phyloP scores from a whole-genome alignment of 352 stramenopile genomes.

The Detonula confervacea region DNA sequence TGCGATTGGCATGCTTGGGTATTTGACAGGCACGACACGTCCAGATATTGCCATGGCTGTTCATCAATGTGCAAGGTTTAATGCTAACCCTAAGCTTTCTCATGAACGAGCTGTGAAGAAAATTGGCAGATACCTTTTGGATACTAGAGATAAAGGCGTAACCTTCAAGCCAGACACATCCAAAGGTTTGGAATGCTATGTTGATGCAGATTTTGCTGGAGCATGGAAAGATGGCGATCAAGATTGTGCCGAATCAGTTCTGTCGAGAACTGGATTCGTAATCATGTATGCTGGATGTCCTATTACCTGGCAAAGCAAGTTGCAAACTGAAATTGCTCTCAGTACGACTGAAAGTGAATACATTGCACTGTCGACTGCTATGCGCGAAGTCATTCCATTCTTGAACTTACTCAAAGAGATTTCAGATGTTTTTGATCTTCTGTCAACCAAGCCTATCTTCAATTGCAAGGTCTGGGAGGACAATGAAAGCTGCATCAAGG shows the following conservation, averaged over 20 bases:
- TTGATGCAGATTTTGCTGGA: conserved; percentile 61
- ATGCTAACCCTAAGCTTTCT: conserved; percentile 22
- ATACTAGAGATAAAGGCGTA: conserved; percentile 45
- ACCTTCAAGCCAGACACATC: conserved; percentile 28
- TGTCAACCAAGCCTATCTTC: background rate
- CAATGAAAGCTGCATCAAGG: background rate
- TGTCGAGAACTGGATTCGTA: background rate
- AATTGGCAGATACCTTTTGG: conserved; percentile 59
- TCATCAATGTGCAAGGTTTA: conserved; percentile 56
- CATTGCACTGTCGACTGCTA: background rate
- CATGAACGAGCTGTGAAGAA: conserved; percentile 51
- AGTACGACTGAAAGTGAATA: background rate
- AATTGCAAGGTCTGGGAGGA: background rate
- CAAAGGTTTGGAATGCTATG: conserved; percentile 44
- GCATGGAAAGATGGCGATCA: conserved; percentile 24
- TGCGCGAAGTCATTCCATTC: background rate
- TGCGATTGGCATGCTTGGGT: conserved; percentile 62
- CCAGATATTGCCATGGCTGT: conserved; percentile 58
- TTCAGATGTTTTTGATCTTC: background rate
- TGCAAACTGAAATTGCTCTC: background rate
- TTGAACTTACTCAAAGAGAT: background rate
- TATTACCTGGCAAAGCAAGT: background rate
- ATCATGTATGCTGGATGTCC: background rate
- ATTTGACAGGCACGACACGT: conserved; percentile 57
- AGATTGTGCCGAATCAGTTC: conserved; percentile 1